Evolutionary conservation across 441 rosid genomes (phyloP).

Genomic region (Metrosideros polymorpha): DNA sequence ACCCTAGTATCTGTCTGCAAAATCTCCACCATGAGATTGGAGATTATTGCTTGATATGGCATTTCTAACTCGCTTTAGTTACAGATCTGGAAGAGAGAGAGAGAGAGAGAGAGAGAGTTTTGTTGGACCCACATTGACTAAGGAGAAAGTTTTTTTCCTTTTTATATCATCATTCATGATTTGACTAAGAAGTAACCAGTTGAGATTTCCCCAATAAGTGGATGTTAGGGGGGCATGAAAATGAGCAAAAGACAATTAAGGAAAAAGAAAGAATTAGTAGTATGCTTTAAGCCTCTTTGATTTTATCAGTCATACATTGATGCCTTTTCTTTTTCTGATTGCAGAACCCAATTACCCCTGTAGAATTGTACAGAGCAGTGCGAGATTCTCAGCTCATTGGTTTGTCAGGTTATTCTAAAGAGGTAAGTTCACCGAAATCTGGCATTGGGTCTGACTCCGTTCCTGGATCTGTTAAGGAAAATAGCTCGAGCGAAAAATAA

Average conservation of each 20-base stretch:
- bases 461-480: not conserved
- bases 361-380: slow-evolving; percentile 49
- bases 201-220: not conserved
- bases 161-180: not conserved
- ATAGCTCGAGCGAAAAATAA: not conserved
- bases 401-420: slow-evolving; percentile 54
- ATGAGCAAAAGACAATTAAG: not conserved
- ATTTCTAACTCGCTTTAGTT: not conserved
- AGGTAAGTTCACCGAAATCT: slow-evolving; percentile 25
- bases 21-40: not conserved
- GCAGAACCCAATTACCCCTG: slow-evolving; percentile 61
- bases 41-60: not conserved
- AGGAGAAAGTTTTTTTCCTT: not conserved
- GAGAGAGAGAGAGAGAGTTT: not conserved
- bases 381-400: slow-evolving; percentile 67
- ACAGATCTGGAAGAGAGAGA: not conserved
- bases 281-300: not conserved
- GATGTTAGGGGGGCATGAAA: not conserved
- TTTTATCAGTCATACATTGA: not conserved
- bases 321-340: not conserved
- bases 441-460: not conserved
- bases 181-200: not conserved
- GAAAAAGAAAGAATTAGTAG: not conserved
- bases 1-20: not conserved
- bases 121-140: not conserved